Conservation (phyloP, 164 flowering plant genomes). For the Nelumbo lutea region DNA sequence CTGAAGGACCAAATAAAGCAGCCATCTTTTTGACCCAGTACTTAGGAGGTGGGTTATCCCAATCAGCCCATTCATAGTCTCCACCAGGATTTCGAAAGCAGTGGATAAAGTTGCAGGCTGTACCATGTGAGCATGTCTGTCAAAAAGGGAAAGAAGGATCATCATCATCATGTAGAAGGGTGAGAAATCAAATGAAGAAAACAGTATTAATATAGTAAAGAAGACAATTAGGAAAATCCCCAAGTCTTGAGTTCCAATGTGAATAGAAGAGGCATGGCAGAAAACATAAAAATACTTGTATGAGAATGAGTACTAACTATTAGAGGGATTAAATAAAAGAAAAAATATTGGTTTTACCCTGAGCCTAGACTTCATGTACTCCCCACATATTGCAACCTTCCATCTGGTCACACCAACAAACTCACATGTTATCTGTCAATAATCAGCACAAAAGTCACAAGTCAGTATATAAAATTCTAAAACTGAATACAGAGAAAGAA, state of each 20-base stretch:
- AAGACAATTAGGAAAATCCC: background rate
- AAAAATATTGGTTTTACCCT: slow-evolving; percentile 38
- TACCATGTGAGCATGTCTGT: slow-evolving; percentile 88
- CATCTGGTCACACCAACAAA: slow-evolving; percentile 77
- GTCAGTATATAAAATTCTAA: background rate
- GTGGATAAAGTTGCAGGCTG: slow-evolving; percentile 89
- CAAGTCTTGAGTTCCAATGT: background rate
- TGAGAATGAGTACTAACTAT: background rate
- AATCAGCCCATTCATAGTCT: slow-evolving; percentile 99
- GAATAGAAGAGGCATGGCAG: background rate
- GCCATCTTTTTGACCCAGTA: slow-evolving; percentile 76
- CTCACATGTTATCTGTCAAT: slow-evolving; percentile 69
- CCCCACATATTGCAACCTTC: slow-evolving; percentile 98
- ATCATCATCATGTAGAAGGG: background rate
- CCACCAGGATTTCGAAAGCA: slow-evolving; percentile 97
- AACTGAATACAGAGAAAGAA: background rate
- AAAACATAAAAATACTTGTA: slow-evolving; percentile 1
- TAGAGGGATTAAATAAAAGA: background rate
- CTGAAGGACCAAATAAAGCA: slow-evolving; percentile 72
- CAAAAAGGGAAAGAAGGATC: background rate
- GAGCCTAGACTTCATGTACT: slow-evolving; percentile 78
- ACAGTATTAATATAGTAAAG: background rate
- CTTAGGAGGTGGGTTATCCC: slow-evolving; percentile 87
- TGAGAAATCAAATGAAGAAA: background rate
- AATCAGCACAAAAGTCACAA: slow-evolving; percentile 1